Evolutionary conservation across 2,329 filamentous ascomycete genomes (phyloP), one percentile per base, ranked within the genome.

Genomic region (Erysiphe pisi): DNA sequence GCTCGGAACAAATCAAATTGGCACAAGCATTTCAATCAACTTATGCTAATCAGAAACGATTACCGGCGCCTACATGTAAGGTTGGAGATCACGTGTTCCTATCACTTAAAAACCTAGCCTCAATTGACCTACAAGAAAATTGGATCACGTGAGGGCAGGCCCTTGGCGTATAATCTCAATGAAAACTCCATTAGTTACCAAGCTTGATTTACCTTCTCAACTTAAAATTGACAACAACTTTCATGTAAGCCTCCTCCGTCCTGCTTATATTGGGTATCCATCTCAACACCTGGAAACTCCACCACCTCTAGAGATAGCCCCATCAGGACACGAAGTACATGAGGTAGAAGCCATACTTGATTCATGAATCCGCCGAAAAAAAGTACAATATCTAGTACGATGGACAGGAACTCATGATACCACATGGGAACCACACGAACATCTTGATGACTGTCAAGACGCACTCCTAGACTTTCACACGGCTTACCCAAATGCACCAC

Each of bases 311-410:
- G 71, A 75, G n/a, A 25, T 36, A 28, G 7, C 43, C 31, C 18
- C 8, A 22, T 56, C 25, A 8, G 71, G 71, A 12, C 71, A 25
- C 16, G 47, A 75, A 31, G n/a, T 36, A 16, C 47, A 75, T 28
- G 47, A 75, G 31, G 47, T 75, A 18, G 71, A 56, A 75, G 45
- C n/a, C n/a, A 75, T 75, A 12, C 28, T 56, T 31, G 71, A 75
- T 56, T 75, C 71, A 14, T 1, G 45, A 75, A 56, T 75, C 9
- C 18, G 28, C 4, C 9, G 71, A 31, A 75, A 75, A 9, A 75
- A 75, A 56, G 45, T 56, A 58, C 45, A 75, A 75, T 75, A 75
- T 40, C 28, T 75, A 40, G 71, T 75, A 14, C 45, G 71, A 20
- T 75, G 71, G 71, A 75, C 71, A 31, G 71, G 9, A 4, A 40